phyloP scores from a whole-genome alignment of 1,284 basidiomycete species.

The Pterula multifida region DNA sequence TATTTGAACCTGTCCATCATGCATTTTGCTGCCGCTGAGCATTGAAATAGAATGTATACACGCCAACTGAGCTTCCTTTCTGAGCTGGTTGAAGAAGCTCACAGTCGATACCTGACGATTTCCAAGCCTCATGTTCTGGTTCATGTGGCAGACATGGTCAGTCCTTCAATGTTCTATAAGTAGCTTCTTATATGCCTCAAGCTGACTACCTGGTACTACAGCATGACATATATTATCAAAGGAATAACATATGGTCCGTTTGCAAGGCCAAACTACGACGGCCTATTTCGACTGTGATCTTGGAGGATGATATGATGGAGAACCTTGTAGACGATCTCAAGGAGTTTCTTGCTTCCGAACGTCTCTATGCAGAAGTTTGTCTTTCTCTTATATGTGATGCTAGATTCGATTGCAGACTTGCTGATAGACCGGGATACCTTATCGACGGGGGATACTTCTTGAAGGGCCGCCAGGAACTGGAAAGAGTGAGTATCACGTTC shows the following conservation, averaged over 20 bases:
- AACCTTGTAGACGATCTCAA: not conserved
- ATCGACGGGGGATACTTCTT: constrained; percentile 35
- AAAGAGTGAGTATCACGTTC: constrained; percentile 24
- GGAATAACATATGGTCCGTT: not conserved
- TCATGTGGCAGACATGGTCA: not conserved
- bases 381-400: not conserved
- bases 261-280: not conserved
- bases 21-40: not conserved
- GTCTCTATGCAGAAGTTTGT: not conserved
- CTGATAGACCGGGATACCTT: not conserved
- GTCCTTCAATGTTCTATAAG: not conserved
- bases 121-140: not conserved
- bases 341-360: not conserved
- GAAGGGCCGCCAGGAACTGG: constrained; percentile 43
- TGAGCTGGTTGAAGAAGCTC: not conserved
- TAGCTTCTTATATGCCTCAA: not conserved
- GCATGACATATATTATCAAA: not conserved
- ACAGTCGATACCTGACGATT: not conserved
- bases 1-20: not conserved
- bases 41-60: not conserved
- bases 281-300: not conserved
- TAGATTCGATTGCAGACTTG: constrained; percentile 17
- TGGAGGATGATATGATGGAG: not conserved
- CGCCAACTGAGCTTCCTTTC: not conserved
- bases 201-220: not conserved